phyloP scores from a whole-genome alignment of 371 early-diverging fungal genomes.

The Blakeslea trispora region DNA sequence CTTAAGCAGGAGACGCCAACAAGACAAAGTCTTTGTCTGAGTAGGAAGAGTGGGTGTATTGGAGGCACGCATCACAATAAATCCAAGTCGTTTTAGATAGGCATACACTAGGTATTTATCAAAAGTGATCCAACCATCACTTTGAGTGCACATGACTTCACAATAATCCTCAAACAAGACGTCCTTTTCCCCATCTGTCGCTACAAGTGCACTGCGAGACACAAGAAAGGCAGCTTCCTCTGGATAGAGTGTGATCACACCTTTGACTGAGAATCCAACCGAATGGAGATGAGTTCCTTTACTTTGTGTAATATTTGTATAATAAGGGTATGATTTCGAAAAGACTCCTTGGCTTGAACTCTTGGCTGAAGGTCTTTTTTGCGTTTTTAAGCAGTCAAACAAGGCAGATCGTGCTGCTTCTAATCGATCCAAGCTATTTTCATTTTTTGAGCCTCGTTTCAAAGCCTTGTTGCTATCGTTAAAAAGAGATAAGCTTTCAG shows the following conservation, averaged over 20 bases:
- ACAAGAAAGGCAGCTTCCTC: slow-evolving; percentile 60
- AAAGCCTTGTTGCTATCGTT: slow-evolving; percentile 1
- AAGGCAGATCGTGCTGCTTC: slow-evolving; percentile 21
- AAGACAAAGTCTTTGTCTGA: neutral
- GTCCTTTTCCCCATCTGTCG: slow-evolving; percentile 8
- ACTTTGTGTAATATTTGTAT: slow-evolving; percentile 20
- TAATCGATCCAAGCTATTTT: slow-evolving; percentile 8
- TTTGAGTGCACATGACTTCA: slow-evolving; percentile 21
- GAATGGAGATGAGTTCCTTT: slow-evolving; percentile 48
- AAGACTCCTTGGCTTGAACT: slow-evolving; percentile 6
- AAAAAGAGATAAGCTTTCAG: too few relatives aligned
- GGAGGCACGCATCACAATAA: slow-evolving; percentile 33
- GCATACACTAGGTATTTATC: slow-evolving; percentile 53
- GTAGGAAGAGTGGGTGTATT: neutral
- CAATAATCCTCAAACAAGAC: slow-evolving; percentile 24
- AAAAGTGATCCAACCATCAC: slow-evolving; percentile 37
- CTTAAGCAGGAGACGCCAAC: neutral
- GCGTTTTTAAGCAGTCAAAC: slow-evolving; percentile 19
- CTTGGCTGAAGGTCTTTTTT: slow-evolving; percentile 3
- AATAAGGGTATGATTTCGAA: neutral
- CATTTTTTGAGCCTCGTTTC: slow-evolving; percentile 18
- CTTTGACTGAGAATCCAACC: slow-evolving; percentile 45
- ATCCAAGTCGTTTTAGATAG: slow-evolving; percentile 56
- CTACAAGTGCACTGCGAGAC: slow-evolving; percentile 42
- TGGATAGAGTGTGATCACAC: slow-evolving; percentile 39